Evolutionary conservation across 2,329 filamentous ascomycete species (phyloP), one percentile per base, ranked within the genome.

Genomic region (Geosmithia flava): DNA sequence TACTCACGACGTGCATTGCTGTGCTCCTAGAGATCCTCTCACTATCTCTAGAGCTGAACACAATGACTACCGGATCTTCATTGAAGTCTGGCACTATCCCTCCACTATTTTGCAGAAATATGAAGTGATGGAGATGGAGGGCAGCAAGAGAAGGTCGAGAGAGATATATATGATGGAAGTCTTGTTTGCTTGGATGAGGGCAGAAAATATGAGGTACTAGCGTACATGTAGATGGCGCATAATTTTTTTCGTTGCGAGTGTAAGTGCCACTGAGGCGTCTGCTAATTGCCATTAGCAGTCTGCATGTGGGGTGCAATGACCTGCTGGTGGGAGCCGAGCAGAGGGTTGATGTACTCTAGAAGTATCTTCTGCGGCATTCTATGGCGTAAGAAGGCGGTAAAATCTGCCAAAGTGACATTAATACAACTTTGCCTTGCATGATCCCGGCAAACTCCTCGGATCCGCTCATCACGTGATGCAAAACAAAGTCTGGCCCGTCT

Each of bases 21-120:
- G 72, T 72, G 74, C 80, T 79, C 77, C 80, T 82, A 85, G 80
- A 84, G 81, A 83, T 77, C 71, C 76, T 82, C 76, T 78, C 78
- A 80, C 74, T 76, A 83, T 83, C 83, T 81, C 83, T 82, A 85
- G 81, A 85, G 80, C 80, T 75, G 65, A 69, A 37, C 72, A 74
- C 71, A 66, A 69, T 68, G 81, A 72, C 87, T 91, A 86, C 76
- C 81, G 75, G 60, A 62, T 60, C 66, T 67, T 75, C 78, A 81
- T 81, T 78, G 73, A 75, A 42, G 30, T 43, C 27, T 44, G 40
- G n/a, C 27, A 20, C 40, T n/a, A 40, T 42, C n/a, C 23, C 29
- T 44, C 33, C 20, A 29, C 20, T 19, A n/a, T 23, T 33, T 16
- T 23, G 3, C 33, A 3, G 11, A 13, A 37, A 37, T 11, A 13